These are phyloP conservation scores for Lachnellula occidentalis DNA, from an alignment of 2,329 filamentous ascomycete species.

Conservation along the genomic window DNA sequence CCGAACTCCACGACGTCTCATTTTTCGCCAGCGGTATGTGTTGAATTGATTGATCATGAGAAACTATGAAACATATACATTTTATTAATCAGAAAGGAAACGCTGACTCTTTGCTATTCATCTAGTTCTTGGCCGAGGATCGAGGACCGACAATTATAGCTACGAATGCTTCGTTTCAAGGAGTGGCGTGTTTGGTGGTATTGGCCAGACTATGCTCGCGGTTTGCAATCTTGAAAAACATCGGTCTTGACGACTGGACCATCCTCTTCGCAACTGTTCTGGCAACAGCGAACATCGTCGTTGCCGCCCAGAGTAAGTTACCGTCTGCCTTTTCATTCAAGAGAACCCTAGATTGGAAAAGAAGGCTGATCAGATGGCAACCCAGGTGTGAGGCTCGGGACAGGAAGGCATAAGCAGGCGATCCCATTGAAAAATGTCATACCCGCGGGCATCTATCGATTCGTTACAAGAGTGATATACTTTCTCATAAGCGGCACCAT, in stretches of 20 bases:
- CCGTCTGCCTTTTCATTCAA: background rate
- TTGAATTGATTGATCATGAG: too few relatives aligned
- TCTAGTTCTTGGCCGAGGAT: background rate
- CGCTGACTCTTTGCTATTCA: too few relatives aligned
- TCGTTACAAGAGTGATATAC: background rate
- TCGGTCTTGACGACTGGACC: slow-evolving; percentile 1
- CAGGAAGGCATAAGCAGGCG: slow-evolving; percentile 1
- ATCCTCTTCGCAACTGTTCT: slow-evolving; percentile 1
- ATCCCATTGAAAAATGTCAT: background rate
- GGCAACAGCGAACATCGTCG: slow-evolving; percentile 1
- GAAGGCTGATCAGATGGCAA: background rate
- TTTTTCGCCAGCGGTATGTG: too few relatives aligned
- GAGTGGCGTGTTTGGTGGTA: background rate
- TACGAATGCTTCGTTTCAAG: background rate
- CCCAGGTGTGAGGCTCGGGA: slow-evolving; percentile 1
- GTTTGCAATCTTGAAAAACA: background rate
- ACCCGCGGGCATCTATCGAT: slow-evolving; percentile 1
- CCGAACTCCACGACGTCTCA: too few relatives aligned
- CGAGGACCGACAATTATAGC: slow-evolving; percentile 2
- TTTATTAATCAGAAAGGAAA: too few relatives aligned
- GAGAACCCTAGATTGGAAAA: background rate
- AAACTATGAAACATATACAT: too few relatives aligned
- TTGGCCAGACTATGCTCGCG: background rate
- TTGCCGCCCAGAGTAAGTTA: background rate
- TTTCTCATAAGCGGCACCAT: slow-evolving; percentile 1